Conservation (phyloP, 257 asterid species). For the Ligustrum vulgare region DNA sequence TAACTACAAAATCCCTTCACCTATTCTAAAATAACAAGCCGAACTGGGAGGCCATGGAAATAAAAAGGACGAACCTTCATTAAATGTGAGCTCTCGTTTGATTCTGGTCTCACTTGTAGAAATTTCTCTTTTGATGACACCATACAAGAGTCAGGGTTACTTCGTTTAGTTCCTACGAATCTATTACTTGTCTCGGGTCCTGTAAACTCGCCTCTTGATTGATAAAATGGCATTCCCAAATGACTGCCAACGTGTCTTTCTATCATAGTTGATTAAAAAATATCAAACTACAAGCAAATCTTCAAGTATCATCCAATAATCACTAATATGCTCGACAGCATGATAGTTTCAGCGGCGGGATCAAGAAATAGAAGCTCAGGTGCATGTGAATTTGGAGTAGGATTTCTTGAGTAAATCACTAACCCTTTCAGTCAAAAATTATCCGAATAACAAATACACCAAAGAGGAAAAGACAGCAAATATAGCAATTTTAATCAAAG, state of each 20-base stretch:
- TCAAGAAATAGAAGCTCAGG: neutral
- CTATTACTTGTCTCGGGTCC: constrained; percentile 57
- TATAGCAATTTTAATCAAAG: constrained; percentile 1
- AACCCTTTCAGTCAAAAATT: no score
- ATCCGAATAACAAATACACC: no score
- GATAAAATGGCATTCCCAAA: constrained; percentile 78
- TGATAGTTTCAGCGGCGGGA: constrained; percentile 9
- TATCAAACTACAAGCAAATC: constrained; percentile 30
- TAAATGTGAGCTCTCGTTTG: constrained; percentile 66
- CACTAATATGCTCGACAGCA: constrained; percentile 3
- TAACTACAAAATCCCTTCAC: neutral
- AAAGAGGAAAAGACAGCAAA: neutral
- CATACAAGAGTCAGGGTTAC: constrained; percentile 71
- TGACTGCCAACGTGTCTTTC: constrained; percentile 62
- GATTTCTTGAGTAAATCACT: no score
- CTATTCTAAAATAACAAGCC: neutral
- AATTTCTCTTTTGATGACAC: constrained; percentile 64
- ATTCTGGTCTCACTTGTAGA: constrained; percentile 51
- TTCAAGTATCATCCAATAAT: constrained; percentile 15
- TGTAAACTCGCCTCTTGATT: constrained; percentile 61
- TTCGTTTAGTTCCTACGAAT: constrained; percentile 64
- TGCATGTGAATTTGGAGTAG: no score
- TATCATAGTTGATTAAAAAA: constrained; percentile 44
- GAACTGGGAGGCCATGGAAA: neutral
- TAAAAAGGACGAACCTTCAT: constrained; percentile 51